Conservation (phyloP, 768 basidiomycete genomes). For the Mycena floridula region DNA sequence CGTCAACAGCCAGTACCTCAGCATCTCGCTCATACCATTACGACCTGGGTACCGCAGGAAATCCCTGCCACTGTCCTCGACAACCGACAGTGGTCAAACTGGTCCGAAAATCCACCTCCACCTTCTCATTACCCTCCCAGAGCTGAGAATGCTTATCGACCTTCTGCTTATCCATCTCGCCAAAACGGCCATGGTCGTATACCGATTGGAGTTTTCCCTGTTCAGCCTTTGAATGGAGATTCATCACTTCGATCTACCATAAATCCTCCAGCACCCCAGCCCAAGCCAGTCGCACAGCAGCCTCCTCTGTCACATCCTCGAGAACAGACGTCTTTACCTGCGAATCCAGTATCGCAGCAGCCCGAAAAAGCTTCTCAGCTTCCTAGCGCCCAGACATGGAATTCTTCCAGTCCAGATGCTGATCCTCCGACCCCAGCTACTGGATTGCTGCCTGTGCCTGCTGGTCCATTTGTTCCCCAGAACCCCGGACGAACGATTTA, state of each 20-base stretch:
- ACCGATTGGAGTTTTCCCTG: background rate
- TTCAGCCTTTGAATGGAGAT: background rate
- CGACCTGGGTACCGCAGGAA: too few relatives aligned
- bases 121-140: too few relatives aligned
- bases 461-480: slow-evolving; percentile 39
- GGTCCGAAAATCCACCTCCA: slow-evolving; percentile 1
- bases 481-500: slow-evolving; percentile 62
- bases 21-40: slow-evolving; percentile 1
- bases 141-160: background rate
- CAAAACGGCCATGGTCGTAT: background rate
- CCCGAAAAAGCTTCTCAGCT: slow-evolving; percentile 8
- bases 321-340: background rate
- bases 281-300: background rate
- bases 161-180: background rate
- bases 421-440: slow-evolving; percentile 12
- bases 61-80: slow-evolving; percentile 4
- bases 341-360: slow-evolving; percentile 12
- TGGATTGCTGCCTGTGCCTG: slow-evolving; percentile 42
- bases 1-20: slow-evolving; percentile 10
- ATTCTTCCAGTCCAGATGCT: slow-evolving; percentile 12
- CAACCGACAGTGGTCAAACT: slow-evolving; percentile 6
- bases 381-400: too few relatives aligned
- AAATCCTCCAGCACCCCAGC: background rate
- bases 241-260: background rate
- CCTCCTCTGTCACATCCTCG: background rate